These are phyloP conservation scores for Beauveria australis DNA, from an alignment of 2,329 filamentous ascomycete species.

Conservation along the genomic window DNA sequence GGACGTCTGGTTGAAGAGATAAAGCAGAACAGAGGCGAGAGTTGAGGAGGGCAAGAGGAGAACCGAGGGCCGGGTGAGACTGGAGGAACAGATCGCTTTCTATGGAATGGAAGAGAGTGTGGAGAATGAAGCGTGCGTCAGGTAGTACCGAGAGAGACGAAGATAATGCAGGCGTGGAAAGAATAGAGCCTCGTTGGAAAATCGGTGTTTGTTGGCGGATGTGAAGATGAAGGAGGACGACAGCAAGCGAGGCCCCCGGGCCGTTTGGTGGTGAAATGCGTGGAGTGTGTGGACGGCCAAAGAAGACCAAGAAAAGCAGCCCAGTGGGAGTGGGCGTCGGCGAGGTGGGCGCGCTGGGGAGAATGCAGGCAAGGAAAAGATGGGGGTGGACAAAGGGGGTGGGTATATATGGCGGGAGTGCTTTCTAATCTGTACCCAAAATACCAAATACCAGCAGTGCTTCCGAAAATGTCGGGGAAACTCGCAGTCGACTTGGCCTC, in stretches of 20 bases:
- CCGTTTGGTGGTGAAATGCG: not conserved
- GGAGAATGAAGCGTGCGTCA: not conserved
- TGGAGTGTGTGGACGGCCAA: conserved; percentile 8
- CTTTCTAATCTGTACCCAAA: no score
- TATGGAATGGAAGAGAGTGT: not conserved
- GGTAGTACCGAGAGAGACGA: not conserved
- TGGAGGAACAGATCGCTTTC: not conserved
- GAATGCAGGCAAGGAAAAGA: not conserved
- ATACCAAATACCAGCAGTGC: no score
- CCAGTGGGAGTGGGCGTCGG: not conserved
- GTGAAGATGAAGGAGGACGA: conserved; percentile 1
- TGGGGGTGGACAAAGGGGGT: no score
- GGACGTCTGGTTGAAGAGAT: not conserved
- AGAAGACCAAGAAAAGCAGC: no score
- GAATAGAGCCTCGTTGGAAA: not conserved
- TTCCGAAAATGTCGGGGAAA: no score
- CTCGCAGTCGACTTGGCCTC: no score
- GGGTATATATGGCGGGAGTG: no score
- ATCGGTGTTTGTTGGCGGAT: not conserved
- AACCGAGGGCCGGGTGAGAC: not conserved
- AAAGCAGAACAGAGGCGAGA: not conserved
- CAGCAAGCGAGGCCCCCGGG: not conserved
- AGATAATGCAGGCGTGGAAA: not conserved
- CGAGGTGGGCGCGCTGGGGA: not conserved
- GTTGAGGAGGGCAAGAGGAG: not conserved